A percentile compares a stretch with the other conserved stretches of the same genome.
Conservation (phyloP, 2,329 filamentous ascomycete genomes). For the Corniculantispora saksenae region DNA sequence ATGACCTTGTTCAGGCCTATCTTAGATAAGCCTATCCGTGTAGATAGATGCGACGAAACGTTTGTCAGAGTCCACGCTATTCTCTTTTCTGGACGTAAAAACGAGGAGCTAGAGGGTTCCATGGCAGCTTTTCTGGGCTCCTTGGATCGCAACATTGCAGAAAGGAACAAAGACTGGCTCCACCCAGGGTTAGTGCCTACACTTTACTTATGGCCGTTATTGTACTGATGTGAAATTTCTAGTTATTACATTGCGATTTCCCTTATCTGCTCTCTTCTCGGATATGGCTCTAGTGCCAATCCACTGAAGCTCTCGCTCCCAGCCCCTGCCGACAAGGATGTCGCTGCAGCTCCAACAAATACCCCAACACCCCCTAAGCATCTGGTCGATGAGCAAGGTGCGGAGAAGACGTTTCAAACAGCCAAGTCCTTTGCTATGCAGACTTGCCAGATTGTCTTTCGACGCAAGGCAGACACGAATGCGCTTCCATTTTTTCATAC, state of each 20-base stretch:
- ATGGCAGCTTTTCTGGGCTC: conserved; percentile 51
- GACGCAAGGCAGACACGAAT: conserved; percentile 57
- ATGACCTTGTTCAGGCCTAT: conserved; percentile 68
- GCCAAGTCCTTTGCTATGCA: conserved; percentile 44
- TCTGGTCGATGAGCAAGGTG: conserved; percentile 25
- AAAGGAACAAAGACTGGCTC: conserved; percentile 52
- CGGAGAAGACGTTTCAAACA: conserved; percentile 32
- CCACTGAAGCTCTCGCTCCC: conserved; percentile 36
- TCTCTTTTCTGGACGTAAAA: conserved; percentile 56
- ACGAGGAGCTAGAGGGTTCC: conserved; percentile 47
- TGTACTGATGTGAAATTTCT: neutral
- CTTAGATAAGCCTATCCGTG: conserved; percentile 39
- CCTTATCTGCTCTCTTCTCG: conserved; percentile 35
- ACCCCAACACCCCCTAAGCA: conserved; percentile 26
- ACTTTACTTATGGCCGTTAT: neutral
- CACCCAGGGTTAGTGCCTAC: conserved; percentile 41
- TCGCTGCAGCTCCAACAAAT: conserved; percentile 17
- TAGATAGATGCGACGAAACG: conserved; percentile 50
- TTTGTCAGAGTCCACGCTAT: conserved; percentile 67
- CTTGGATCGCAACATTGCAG: conserved; percentile 59
- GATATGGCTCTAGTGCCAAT: conserved; percentile 44
- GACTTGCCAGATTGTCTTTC: conserved; percentile 50
- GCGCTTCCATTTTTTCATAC: conserved; percentile 65
- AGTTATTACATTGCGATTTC: conserved; percentile 30
- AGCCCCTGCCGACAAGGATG: conserved; percentile 28